Conservation (phyloP, 495 filamentous ascomycete species). For the Lasiosphaeriaceae sp. region DNA sequence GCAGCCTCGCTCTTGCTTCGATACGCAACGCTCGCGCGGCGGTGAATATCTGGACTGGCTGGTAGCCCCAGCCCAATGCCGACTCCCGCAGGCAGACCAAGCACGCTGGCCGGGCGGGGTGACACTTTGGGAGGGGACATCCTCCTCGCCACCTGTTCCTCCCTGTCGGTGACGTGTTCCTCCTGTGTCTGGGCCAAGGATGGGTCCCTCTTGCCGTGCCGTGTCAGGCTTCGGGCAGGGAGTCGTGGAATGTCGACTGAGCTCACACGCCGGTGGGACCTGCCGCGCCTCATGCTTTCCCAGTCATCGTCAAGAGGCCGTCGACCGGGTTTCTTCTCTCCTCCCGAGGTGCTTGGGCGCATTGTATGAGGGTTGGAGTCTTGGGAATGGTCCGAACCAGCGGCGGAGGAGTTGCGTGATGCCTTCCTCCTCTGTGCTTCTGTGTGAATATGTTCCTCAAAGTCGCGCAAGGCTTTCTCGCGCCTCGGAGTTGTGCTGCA, state of each 20-base stretch:
- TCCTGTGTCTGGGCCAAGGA: background rate
- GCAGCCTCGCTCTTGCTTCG: constrained; percentile 10
- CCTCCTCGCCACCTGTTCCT: background rate
- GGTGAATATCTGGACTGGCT: constrained; percentile 21
- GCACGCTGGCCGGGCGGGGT: background rate
- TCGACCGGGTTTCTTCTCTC: background rate
- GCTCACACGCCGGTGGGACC: constrained; percentile 1
- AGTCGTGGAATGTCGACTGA: background rate
- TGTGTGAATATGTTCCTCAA: background rate
- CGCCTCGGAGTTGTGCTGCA: background rate
- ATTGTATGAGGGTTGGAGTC: background rate
- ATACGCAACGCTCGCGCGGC: constrained; percentile 5
- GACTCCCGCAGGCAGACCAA: background rate
- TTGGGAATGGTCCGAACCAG: background rate
- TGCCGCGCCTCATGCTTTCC: background rate
- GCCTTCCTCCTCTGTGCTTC: background rate
- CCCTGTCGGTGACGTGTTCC: background rate
- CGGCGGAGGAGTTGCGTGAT: background rate
- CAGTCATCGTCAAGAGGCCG: background rate
- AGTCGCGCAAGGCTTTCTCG: background rate
- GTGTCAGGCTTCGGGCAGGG: background rate
- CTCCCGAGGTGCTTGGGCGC: background rate
- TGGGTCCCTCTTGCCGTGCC: background rate
- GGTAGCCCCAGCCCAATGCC: constrained; percentile 15
- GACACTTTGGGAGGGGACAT: background rate